Conservation (phyloP, 1,284 basidiomycete species). For the Trichosporon sp. region DNA sequence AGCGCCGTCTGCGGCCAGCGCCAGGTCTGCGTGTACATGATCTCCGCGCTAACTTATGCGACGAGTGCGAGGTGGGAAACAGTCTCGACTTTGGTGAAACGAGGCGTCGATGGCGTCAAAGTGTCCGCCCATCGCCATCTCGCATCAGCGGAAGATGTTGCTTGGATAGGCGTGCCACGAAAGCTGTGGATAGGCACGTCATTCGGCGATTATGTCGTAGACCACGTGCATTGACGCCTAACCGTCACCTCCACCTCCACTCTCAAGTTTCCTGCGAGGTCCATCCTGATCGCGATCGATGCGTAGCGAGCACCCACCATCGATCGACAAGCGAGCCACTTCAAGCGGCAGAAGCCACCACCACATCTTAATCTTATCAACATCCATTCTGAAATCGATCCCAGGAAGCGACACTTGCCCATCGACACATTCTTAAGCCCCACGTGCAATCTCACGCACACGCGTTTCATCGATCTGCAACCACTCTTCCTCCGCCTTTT, state of each 20-base stretch:
- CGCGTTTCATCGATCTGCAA: background rate
- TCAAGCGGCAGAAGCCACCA: background rate
- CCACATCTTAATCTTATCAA: background rate
- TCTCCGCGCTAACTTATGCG: too few relatives aligned
- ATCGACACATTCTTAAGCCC: background rate
- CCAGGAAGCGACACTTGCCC: background rate
- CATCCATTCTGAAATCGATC: background rate
- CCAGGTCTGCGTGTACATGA: too few relatives aligned
- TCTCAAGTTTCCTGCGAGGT: background rate
- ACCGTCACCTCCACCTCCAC: constrained; percentile 7
- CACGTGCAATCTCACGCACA: background rate
- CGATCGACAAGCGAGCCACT: background rate
- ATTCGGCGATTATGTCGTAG: too few relatives aligned
- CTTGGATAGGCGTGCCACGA: too few relatives aligned
- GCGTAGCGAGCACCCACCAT: constrained; percentile 1
- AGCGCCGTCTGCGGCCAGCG: too few relatives aligned
- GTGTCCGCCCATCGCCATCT: too few relatives aligned
- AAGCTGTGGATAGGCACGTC: too few relatives aligned
- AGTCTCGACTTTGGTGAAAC: too few relatives aligned
- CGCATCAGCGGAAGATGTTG: too few relatives aligned
- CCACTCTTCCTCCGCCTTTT: too few relatives aligned
- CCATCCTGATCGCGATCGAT: background rate
- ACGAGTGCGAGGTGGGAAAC: too few relatives aligned
- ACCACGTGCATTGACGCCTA: background rate
- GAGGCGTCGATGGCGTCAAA: too few relatives aligned